Evolutionary conservation across 768 basidiomycete genomes (phyloP), one percentile per base, ranked within the genome.

Genomic region (Suillus cothurnatus): DNA sequence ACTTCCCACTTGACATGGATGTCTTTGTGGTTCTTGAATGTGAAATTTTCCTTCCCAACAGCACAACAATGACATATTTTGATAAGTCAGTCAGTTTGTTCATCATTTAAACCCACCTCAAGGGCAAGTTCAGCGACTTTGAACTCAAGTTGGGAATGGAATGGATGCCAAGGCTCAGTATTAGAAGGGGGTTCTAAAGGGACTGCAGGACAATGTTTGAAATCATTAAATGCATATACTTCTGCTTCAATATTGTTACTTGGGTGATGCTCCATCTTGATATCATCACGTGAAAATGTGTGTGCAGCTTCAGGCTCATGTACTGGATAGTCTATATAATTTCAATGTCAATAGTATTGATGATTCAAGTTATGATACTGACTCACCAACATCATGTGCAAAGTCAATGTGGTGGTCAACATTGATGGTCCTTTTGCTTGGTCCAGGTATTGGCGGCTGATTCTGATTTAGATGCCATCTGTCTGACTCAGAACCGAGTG

Each of bases 151-250:
- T 66, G 65, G 1, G 72, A 71, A 2, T 36, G 43, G 49, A 78
- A 79, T 5, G 78, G 78, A 1, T 59, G 32, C 76, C 76, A 81
- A 0, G 77, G 78, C 43, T 70, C 56, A 21, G 52, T 19, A 26
- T 2, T 23, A 50, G 19, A 21, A 57, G 19, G 32, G 21, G 14
- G 17, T 43, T 52, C 34, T 19, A 9, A 32, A 31, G 36, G 28
- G 65, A 4, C 32, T 12, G 17, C 9, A 17, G 17, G 32, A 6
- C 23, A 12, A 49, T 5, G n/a, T 2, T 49, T 0, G 50, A 71
- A 73, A 8, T 71, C 64, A 11, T 66, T 36, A 58, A 73, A 74
- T 23, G 47, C 57, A 5, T 67, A 28, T 38, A 70, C 62, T 9
- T 49, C 36, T 11, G 64, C 38, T 5, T 58, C 52, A 19, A 41